Base-by-base conservation (phyloP, 2,329 filamentous ascomycete species). In the Ciborinia camelliae region DNA sequence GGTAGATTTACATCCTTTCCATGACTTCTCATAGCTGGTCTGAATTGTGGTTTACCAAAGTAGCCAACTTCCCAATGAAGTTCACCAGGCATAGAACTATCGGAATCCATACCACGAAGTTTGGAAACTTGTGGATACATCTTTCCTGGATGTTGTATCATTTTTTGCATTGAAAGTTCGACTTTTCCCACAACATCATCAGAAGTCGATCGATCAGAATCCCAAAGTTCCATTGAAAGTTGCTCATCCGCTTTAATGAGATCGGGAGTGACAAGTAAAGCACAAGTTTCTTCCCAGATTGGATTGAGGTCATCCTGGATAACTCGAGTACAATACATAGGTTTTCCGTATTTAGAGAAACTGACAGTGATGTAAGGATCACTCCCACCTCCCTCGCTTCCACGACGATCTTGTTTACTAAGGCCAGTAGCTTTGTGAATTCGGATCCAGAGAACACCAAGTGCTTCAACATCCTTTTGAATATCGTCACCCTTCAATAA, bases 151-250 rank as follows among this genome's bases (percentile, higher is more conserved):
- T 97, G 90, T 73, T 96, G 90, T 65, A 98, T 96, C 79, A 99
- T 88, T 75, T 97, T 92, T 72, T 96, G 92, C 75, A 99, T 92
- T 43, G 91, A 94, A 3, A 98, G 80, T 74, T 98, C 93, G 23
- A 98, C 86, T 77, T 97, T 97, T 62, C 95, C 95, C 18, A 97
- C 92, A 53, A 97, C 90, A 72, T 98, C 95, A 74, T 98, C 95
- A 0, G 94, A 91, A 12, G 91, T 95, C 48, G 90, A 91, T 53
- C 93, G 85, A 76, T 98, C 95, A 59, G 91, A 96, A 76, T 98
- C 95, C 95, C 95, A 98, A 0, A 98, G 84, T 75, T 98, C 94
- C 69, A 98, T 88, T 12, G 92, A 94, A 4, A 98, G 82, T 74
- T 95, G 92, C 78, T 99, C 95, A 69, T 97, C 89, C 0, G 90